Conservation (phyloP, 148 eudicot genomes). For the Mesembryanthemum crystallinum region DNA sequence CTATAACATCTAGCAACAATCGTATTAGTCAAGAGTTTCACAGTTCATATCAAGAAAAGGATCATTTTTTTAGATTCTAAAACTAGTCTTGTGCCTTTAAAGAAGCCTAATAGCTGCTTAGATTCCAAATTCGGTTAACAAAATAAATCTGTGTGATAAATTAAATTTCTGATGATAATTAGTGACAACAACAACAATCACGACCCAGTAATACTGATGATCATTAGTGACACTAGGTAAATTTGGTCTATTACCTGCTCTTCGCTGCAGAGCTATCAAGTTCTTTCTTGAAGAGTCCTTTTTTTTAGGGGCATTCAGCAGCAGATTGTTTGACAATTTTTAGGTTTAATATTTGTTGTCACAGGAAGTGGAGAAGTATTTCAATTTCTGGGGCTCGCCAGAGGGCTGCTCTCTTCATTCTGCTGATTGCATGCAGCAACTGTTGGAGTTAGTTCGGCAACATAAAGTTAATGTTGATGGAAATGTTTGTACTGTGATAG, state of each 20-base stretch:
- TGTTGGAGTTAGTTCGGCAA: no score
- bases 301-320: not conserved
- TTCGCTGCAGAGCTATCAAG: not conserved
- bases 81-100: not conserved
- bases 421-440: no score
- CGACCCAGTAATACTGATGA: no score
- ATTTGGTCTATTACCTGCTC: not conserved
- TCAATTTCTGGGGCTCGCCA: no score
- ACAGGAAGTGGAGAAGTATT: no score
- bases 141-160: not conserved
- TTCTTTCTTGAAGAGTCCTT: not conserved
- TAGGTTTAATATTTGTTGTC: no score
- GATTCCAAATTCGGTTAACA: not conserved
- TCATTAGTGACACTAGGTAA: not conserved
- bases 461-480: no score
- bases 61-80: not conserved
- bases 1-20: not conserved
- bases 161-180: not conserved
- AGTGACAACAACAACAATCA: no score
- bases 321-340: not conserved
- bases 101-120: not conserved
- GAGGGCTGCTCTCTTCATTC: no score
- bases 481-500: no score
- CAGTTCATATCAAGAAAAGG: not conserved
- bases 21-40: not conserved